phyloP scores from a whole-genome alignment of 139 green algal species.

The Medakamo hakoo region DNA sequence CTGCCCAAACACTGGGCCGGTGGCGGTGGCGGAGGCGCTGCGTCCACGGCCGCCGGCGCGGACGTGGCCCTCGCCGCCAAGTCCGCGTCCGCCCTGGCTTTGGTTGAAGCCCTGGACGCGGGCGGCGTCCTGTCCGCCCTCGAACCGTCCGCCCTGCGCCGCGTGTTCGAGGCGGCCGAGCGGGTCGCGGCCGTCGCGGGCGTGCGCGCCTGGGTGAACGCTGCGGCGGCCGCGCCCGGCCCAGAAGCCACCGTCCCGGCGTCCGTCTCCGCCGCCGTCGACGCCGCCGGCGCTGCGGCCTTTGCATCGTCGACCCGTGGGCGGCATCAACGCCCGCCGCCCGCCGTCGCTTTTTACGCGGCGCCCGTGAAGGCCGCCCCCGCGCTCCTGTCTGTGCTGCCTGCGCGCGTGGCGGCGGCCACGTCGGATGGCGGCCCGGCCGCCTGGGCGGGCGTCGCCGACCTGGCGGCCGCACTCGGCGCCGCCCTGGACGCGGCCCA shows the following conservation, averaged over 20 bases:
- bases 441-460: not conserved
- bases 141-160: not conserved
- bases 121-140: not conserved
- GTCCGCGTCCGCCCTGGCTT: no score
- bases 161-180: not conserved
- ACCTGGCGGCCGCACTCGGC: no score
- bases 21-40: no score
- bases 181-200: not conserved
- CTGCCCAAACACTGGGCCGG: not conserved
- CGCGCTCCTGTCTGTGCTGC: not conserved
- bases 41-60: no score
- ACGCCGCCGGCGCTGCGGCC: no score
- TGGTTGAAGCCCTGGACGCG: not conserved
- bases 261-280: not conserved
- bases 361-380: not conserved
- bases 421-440: not conserved
- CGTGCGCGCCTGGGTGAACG: not conserved
- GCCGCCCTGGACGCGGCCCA: no score
- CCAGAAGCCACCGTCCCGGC: not conserved
- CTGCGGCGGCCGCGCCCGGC: not conserved
- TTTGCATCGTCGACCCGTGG: no score
- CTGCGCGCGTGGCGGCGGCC: no score
- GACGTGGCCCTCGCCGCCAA: not conserved
- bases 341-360: not conserved
- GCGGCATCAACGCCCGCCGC: no score